These are phyloP conservation scores for Pythium scleroteichum DNA, from an alignment of 352 stramenopile species.

Conservation along the genomic window DNA sequence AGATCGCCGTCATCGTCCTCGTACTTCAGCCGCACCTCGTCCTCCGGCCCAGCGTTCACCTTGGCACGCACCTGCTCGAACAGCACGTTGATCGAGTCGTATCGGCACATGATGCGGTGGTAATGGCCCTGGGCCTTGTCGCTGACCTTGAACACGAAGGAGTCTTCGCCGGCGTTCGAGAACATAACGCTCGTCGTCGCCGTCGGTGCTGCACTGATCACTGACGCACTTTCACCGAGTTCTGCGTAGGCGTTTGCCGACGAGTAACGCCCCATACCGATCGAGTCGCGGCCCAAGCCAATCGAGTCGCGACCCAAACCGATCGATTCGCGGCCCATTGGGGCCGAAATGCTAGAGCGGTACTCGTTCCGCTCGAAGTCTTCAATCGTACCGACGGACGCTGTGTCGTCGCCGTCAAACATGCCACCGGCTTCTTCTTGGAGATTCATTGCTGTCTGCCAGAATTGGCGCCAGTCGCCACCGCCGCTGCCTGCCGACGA, in stretches of 20 bases:
- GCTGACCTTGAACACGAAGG: conserved; percentile 90
- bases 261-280: conserved; percentile 33
- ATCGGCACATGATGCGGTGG: conserved; percentile 83
- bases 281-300: conserved; percentile 1
- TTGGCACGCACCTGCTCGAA: conserved; percentile 83
- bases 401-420: conserved; percentile 77
- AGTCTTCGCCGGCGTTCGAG: conserved; percentile 63
- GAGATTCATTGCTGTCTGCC: conserved; percentile 86
- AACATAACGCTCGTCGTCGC: conserved; percentile 75
- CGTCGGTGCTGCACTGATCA: conserved; percentile 81
- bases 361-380: conserved; percentile 88
- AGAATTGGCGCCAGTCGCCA: conserved; percentile 88
- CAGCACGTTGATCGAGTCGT: conserved; percentile 67
- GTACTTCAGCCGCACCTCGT: conserved; percentile 83
- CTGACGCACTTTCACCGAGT: conserved; percentile 83
- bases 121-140: conserved; percentile 78
- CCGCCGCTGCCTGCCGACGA: conserved; percentile 66
- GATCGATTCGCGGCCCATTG: conserved; percentile 35
- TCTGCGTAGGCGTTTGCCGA: conserved; percentile 75
- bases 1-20: conserved; percentile 89
- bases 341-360: conserved; percentile 34
- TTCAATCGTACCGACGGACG: conserved; percentile 87
- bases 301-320: conserved; percentile 27
- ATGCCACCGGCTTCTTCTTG: conserved; percentile 80
- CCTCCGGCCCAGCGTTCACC: conserved; percentile 58